Conservation (phyloP, 169 alveolate genomes). For the Plasmodium chabaudi region DNA sequence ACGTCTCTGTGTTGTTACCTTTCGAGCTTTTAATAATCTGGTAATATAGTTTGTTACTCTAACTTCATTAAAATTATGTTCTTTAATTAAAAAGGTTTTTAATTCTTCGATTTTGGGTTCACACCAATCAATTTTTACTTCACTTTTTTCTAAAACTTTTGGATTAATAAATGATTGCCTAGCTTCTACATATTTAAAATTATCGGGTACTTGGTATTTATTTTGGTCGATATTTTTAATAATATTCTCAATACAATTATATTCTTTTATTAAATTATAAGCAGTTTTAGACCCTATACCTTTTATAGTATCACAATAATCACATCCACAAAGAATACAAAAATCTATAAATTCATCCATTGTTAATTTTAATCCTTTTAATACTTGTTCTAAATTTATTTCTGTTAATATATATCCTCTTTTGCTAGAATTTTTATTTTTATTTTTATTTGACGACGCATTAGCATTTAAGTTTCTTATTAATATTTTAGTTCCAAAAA, state of each 20-base stretch:
- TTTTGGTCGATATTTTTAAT: constrained; percentile 83
- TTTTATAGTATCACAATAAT: constrained; percentile 94
- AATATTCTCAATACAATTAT: constrained; percentile 91
- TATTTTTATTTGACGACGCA: constrained; percentile 79
- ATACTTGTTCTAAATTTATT: constrained; percentile 84
- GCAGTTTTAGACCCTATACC: constrained; percentile 98
- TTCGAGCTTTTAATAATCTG: constrained; percentile 78
- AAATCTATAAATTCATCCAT: constrained; percentile 96
- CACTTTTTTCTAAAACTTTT: constrained; percentile 77
- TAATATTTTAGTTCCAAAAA: constrained; percentile 93
- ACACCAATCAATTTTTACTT: constrained; percentile 80
- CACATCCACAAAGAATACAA: constrained; percentile 99
- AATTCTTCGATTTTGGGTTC: constrained; percentile 86
- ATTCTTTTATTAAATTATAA: constrained; percentile 91
- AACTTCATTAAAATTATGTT: constrained; percentile 84
- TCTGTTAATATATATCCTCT: constrained; percentile 80
- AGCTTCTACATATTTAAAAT: constrained; percentile 83
- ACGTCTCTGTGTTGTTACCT: constrained; percentile 79
- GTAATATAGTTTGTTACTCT: constrained; percentile 85
- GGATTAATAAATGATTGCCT: constrained; percentile 86
- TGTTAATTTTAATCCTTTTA: constrained; percentile 87
- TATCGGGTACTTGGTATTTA: constrained; percentile 75
- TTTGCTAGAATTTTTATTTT: constrained; percentile 42
- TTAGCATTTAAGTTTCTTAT: constrained; percentile 82
- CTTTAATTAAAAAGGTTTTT: constrained; percentile 85